Evolutionary conservation across 495 filamentous ascomycete species (phyloP), one percentile per base, ranked within the genome.

Genomic region (Penicillium cataractarum): DNA sequence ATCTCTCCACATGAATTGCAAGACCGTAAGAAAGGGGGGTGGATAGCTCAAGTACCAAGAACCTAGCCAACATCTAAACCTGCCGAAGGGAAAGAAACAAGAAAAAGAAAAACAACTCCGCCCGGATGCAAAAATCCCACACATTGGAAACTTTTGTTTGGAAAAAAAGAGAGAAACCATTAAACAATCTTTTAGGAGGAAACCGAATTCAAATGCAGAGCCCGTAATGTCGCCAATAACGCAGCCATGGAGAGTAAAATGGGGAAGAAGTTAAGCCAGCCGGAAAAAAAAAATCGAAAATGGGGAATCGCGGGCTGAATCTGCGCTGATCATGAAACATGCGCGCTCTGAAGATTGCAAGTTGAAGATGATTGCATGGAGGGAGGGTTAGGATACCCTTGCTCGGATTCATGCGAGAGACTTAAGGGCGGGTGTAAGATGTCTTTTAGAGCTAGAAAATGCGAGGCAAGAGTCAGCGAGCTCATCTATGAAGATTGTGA

Each of bases 141-240:
- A 33, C 61, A 57, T 61, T n/a, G 52, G 55, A 62, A 64, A 68
- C 56, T 39, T 56, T 68, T 65, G 37, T 33, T n/a, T n/a, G n/a
- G n/a, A n/a, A n/a, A 48, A 39, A 24, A 26, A 49, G 39, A 46
- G 8, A 7, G 10, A 21, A 46, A 6, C 21, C n/a, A 24, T 2
- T 12, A 37, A 31, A 29, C 15, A 19, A 60, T 62, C 63, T 68
- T 61, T 56, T n/a, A 4, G n/a, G n/a, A 10, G 50, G 52, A 26
- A 63, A 63, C 57, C 53, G 44, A 58, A n/a, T n/a, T 55, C 66
- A 58, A 62, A 62, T 68, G 63, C 67, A 66, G 19, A 17, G n/a
- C 4, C 29, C 15, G 31, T 35, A 21, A 61, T 52, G 29, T 57
- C 58, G 57, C 53, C 51, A 52, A 57, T 57, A 52, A 46, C 10